phyloP scores from a whole-genome alignment of 2,329 filamentous ascomycete genomes.

The Trichoderma gracile region DNA sequence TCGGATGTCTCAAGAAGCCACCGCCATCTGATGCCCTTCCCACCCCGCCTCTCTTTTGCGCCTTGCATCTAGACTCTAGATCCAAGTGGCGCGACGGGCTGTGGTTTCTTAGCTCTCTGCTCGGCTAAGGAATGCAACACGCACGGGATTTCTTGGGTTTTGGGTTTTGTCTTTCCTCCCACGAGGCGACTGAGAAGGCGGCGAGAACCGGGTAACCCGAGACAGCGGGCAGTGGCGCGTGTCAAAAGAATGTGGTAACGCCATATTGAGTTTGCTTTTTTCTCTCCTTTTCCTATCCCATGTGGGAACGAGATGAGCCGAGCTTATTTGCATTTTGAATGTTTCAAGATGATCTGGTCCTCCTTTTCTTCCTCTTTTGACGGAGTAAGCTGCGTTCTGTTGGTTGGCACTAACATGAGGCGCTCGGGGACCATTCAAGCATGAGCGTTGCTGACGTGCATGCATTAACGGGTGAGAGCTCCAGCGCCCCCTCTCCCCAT shows the following conservation, averaged over 20 bases:
- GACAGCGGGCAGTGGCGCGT: constrained; percentile 11
- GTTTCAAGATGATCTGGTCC: neutral
- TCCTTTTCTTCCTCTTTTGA: neutral
- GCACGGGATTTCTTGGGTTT: neutral
- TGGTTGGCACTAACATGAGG: neutral
- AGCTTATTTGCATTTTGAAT: neutral
- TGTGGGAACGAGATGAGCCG: constrained; percentile 5
- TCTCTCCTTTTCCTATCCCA: neutral
- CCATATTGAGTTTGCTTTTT: neutral
- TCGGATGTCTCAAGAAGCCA: constrained; percentile 14
- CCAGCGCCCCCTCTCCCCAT: neutral
- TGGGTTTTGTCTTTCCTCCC: neutral
- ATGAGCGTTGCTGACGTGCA: constrained; percentile 15
- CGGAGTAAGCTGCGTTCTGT: neutral
- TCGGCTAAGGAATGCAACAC: neutral
- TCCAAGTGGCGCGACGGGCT: constrained; percentile 14
- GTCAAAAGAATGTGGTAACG: neutral
- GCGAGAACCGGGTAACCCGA: constrained; percentile 13
- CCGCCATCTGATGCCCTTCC: neutral
- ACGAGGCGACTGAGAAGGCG: neutral
- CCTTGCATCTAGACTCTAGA: neutral
- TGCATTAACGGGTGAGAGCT: neutral
- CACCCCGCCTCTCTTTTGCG: neutral
- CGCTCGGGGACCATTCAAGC: neutral
- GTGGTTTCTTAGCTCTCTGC: neutral